Base-by-base conservation (phyloP, 163 green algal genomes). In the Scenedesmus sp. region DNA sequence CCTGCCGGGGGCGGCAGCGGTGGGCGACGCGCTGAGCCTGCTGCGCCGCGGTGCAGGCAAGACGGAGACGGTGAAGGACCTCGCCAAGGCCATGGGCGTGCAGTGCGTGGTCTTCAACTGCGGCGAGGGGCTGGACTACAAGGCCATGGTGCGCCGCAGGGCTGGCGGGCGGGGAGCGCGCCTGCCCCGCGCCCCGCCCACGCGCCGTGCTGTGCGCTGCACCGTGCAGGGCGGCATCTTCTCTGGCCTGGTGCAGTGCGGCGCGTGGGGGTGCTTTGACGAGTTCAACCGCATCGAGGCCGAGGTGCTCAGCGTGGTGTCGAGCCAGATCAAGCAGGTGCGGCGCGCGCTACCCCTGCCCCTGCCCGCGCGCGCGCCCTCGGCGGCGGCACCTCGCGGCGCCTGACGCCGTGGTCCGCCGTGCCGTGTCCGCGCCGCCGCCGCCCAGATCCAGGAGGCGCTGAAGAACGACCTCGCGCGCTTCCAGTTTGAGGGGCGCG, bases 21-120 rank as follows among this genome's bases (percentile, higher is more conserved):
- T n/a, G n/a, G n/a, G n/a, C n/a, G n/a, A n/a, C n/a, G n/a, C n/a
- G n/a, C n/a, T n/a, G n/a, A n/a, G n/a, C n/a, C n/a, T n/a, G n/a
- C n/a, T 57, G 48, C 18, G 48, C 48, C 39, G 39, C 39, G 39
- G 14, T 74, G 51, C 69, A 89, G 91, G 91, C 80, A 96, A 96
- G 81, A 96, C 92, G 4, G 92, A 96, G 85, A 96, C 92, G 13
- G 88, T 85, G n/a, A 93, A 97, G 85, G 93, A 97, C 70, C 84
- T 97, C 56, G 93, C 92, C 65, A 97, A 97, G 86, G 86, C 78
- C 45, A 90, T 97, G 84, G 92, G 89, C 18, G 85, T 95, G 75
- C 87, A 91, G 33, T 97, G 92, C 83, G 93, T 97, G 33, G 93
- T 97, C 36, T 97, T 97, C 88, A 97, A 97, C 85, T 97, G 93